phyloP scores from a whole-genome alignment of 306 rosid species.

The Ormosia emarginata region DNA sequence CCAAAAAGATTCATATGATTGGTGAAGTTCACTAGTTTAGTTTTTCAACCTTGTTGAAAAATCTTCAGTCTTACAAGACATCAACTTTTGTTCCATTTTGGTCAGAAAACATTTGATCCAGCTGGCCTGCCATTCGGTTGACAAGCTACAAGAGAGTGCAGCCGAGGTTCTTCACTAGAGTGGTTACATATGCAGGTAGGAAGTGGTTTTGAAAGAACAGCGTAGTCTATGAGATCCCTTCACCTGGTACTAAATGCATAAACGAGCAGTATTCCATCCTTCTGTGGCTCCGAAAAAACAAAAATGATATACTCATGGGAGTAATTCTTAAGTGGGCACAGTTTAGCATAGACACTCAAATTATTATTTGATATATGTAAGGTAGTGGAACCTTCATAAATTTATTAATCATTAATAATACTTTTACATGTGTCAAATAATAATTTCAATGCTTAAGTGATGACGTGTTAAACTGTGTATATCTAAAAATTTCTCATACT shows the following conservation, averaged over 20 bases:
- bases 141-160: slow-evolving; percentile 70
- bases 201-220: slow-evolving; percentile 72
- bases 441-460: too few species aligned
- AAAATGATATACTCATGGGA: slow-evolving; percentile 49
- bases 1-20: not conserved
- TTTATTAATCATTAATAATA: too few species aligned
- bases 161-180: slow-evolving; percentile 74
- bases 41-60: slow-evolving; percentile 14
- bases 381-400: too few species aligned
- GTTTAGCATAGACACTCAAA: too few species aligned
- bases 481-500: too few species aligned
- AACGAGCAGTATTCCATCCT: slow-evolving; percentile 33
- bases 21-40: not conserved
- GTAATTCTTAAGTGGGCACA: too few species aligned
- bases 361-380: too few species aligned
- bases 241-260: slow-evolving; percentile 50
- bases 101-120: slow-evolving; percentile 67
- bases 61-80: slow-evolving; percentile 22
- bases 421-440: too few species aligned
- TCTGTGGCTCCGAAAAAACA: slow-evolving; percentile 32
- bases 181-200: slow-evolving; percentile 99
- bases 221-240: slow-evolving; percentile 40
- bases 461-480: too few species aligned
- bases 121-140: slow-evolving; percentile 56
- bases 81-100: slow-evolving; percentile 51